Evolutionary conservation across 1,284 basidiomycete species (phyloP), one percentile per base, ranked within the genome.

Genomic region (Heliocybe sulcata): DNA sequence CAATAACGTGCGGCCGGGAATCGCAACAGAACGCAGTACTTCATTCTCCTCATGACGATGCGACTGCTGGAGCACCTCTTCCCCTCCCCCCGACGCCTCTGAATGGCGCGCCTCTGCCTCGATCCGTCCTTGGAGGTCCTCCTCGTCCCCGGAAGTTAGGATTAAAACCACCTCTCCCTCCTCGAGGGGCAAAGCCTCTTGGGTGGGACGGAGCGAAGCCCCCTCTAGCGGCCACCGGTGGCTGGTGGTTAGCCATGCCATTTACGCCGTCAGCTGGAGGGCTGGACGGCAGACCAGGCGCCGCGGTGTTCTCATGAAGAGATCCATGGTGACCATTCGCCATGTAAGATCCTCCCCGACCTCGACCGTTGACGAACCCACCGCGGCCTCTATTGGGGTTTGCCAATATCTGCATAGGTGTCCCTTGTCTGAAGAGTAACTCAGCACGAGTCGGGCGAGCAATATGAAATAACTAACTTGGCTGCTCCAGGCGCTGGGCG

Each of bases 351-450:
- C 23, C 38, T 11, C 26, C 45, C 23, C 26, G 45, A 12, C 52
- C 63, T 19, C 66, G 66, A 8, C 62, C 61, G 16, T 64, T 62
- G 19, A 56, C 52, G n/a, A 35, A 55, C 3, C 62, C 63, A 51
- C 68, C 70, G n/a, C 75, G 69, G n/a, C 75, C 80, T 52, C 83
- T 74, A 63, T 85, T 83, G 0, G 87, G 90, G 63, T 92, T 92
- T 3, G 78, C 68, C 82, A 84, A 79, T 49, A 86, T 82, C 22
- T 74, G 71, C 9, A 81, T 69, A 11, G 72, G 72, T 3, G 67
- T 53, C 55, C 62, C 59, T 57, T 61, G 60, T 22, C 54, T 53
- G 23, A 35, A 26, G 12, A 27, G 3, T 27, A 25, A 26, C 23
- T 50, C n/a, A 54, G 52, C 26, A 56, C 22, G 49, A 22, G 33